Evolutionary conservation across 768 basidiomycete species (phyloP), one percentile per base, ranked within the genome.

Genomic region (Pleurotus djamor): DNA sequence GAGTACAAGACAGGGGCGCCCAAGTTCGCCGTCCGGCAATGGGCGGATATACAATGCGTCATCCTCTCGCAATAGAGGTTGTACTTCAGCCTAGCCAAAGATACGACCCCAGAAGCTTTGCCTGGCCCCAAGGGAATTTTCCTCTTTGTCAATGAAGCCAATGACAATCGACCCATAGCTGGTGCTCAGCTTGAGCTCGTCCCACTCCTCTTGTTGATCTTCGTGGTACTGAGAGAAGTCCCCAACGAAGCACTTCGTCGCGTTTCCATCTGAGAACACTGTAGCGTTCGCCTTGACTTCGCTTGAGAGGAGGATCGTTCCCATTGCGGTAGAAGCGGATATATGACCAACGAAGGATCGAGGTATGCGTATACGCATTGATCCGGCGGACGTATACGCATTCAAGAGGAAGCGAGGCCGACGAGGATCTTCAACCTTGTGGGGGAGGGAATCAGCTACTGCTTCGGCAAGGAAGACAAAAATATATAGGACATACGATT

Each of bases 191-290:
- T 65, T 59, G 28, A 79, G 49, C 63, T 79, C 75, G 56, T 81
- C 79, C 78, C 77, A 79, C n/a, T 43, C 61, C 8, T 69, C 68
- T 14, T 68, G 64, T 1, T 63, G 61, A 1, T 61, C 56, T 43
- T 67, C 67, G 17, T 67, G 57, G 63, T 63, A 71, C 32, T 64
- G 65, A 4, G 72, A 64, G 38, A 76, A 71, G 43, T 78, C 76
- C 10, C 79, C 79, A n/a, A 80, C 64, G 63, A 80, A 79, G 60
- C 74, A 75, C n/a, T 70, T 70, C 28, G 67, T 68, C 14, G 68
- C 72, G 21, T 74, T 66, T 4, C 65, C 67, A 49, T 75, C 75
- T 14, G 68, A 68, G 58, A 76, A 72, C 0, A 66, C 71, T 7
- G 71, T 76, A 43, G 74, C 64, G 17, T 66, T 58, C 45, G 61